Evolutionary conservation across 2,329 filamentous ascomycete species (phyloP), one percentile per base, ranked within the genome.

Genomic region (Fusarium albosuccineum): DNA sequence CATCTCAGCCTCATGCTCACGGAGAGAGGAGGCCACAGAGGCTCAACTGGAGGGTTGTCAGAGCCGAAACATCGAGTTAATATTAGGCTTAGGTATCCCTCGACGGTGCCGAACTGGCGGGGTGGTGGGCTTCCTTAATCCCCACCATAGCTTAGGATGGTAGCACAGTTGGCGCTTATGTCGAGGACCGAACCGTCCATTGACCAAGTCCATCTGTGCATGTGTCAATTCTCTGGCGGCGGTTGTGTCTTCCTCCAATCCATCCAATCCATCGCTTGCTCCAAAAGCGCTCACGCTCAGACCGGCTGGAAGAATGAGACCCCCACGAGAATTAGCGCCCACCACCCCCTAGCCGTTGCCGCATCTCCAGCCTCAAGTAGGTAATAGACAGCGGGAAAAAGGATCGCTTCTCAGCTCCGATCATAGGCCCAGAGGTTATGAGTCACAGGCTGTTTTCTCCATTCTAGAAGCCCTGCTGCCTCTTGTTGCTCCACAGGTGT

Each of bases 261-360:
- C 22, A 22, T 22, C 22, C 22, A 22, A 22, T 22, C 22, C 22
- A 22, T 22, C 22, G 22, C 22, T 9, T 33, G 30, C 30, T 33
- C 3, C 30, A 33, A 67, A 40, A 48, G 53, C 34, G 22, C 34
- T 37, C 26, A 30, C 34, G 22, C 34, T 37, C 26, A 30, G 22
- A 60, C 29, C 16, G 44, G 17, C 14, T 29, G 34, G 39, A 14
- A 41, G 14, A 16, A 22, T 22, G 16, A 27, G 39, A 17, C 44
- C 65, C 65, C 60, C 65, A 68, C 65, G 64, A 46, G 37, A 33
- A 68, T 67, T 68, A 45, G 39, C 62, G 42, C 45, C 58, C 58
- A 44, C 17, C 22, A 48, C 45, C 22, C 48, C 51, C 53, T 30
- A 53, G 50, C 36, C 26, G 45, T 56, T 34, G 39, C 30, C 14